These are phyloP conservation scores for Venturia effusa DNA, from an alignment of 2,329 filamentous ascomycete species.

Conservation along the genomic window DNA sequence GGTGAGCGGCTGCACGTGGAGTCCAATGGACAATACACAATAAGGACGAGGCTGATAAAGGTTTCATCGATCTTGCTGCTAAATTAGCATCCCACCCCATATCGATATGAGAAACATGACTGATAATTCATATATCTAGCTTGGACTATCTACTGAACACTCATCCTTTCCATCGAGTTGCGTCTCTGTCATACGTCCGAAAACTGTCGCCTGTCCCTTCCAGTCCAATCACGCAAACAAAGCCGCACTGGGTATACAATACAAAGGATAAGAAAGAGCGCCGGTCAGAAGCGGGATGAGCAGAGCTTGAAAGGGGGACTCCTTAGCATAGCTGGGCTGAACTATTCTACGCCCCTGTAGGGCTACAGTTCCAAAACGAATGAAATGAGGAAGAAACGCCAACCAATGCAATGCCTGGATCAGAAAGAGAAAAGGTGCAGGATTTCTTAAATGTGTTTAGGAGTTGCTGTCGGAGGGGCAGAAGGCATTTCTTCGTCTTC, in stretches of 20 bases:
- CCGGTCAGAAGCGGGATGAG: neutral
- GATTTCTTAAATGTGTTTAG: neutral
- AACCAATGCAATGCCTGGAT: neutral
- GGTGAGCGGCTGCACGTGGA: neutral
- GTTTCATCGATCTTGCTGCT: neutral
- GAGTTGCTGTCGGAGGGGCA: neutral
- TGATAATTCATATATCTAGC: neutral
- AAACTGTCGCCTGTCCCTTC: neutral
- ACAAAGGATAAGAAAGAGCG: neutral
- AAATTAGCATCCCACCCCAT: no score
- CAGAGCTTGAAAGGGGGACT: neutral
- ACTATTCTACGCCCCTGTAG: neutral
- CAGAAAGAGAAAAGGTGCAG: neutral
- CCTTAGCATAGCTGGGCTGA: neutral
- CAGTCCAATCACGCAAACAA: neutral
- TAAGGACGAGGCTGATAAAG: neutral
- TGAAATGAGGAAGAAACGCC: neutral
- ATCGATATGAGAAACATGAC: neutral
- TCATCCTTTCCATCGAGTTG: neutral
- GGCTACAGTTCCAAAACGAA: neutral
- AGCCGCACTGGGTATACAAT: conserved; percentile 3
- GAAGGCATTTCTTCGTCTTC: conserved; percentile 27
- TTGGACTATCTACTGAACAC: neutral
- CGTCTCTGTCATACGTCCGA: neutral
- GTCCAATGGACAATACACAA: no score